Conservation (phyloP, 352 stramenopile species). For the Phytopythium vexans region DNA sequence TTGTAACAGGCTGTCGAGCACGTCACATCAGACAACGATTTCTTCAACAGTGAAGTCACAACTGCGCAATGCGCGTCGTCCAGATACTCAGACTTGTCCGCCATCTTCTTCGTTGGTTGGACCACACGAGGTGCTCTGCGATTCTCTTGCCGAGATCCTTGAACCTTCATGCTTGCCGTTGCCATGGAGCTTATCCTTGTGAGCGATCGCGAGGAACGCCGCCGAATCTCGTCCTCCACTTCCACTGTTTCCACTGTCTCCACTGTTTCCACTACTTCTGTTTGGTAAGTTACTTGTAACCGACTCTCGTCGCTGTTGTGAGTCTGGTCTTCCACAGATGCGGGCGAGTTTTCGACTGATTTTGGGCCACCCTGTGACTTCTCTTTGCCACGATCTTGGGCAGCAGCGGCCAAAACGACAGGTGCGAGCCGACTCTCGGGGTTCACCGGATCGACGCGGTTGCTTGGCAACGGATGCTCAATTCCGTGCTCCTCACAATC, state of each 20-base stretch:
- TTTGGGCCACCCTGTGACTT: neutral
- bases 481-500: constrained; percentile 91
- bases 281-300: constrained; percentile 17
- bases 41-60: constrained; percentile 40
- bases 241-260: constrained; percentile 6
- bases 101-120: constrained; percentile 18
- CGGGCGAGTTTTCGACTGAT: neutral
- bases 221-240: constrained; percentile 24
- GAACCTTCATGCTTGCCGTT: constrained; percentile 43
- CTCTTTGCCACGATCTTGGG: neutral
- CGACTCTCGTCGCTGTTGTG: constrained; percentile 14
- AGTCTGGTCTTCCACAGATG: constrained; percentile 7
- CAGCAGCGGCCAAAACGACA: constrained; percentile 9
- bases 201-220: constrained; percentile 50
- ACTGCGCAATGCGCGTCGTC: constrained; percentile 52
- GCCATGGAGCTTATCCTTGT: constrained; percentile 59
- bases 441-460: constrained; percentile 61
- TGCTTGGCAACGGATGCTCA: constrained; percentile 59
- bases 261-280: constrained; percentile 1
- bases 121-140: constrained; percentile 17
- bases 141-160: constrained; percentile 16
- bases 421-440: constrained; percentile 42
- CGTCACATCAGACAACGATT: constrained; percentile 22
- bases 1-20: constrained; percentile 56
- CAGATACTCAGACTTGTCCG: constrained; percentile 62